Evolutionary conservation across 257 asterid species (phyloP).

Genomic region (Agastache rugosa): DNA sequence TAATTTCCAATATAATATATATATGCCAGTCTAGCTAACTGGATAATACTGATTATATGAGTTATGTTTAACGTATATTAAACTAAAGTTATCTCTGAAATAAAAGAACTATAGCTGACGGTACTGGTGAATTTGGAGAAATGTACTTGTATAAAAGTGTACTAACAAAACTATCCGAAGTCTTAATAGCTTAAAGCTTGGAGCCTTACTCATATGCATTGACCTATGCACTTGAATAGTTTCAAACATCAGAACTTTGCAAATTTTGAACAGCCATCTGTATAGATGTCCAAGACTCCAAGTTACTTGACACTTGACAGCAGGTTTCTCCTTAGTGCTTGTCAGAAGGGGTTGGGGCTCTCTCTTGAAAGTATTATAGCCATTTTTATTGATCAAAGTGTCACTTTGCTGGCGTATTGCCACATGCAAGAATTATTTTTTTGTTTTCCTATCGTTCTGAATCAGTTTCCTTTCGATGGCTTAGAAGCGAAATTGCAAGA

Average conservation of each 20-base stretch:
- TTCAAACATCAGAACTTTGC: background rate
- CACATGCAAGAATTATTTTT: background rate
- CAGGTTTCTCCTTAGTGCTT: conserved; percentile 1
- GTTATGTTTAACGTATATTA: no score
- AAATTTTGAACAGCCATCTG: background rate
- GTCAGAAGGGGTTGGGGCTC: conserved; percentile 5
- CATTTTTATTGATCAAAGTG: background rate
- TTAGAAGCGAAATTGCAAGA: conserved; percentile 17
- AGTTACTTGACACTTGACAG: background rate
- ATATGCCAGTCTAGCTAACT: background rate
- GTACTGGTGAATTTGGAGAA: background rate
- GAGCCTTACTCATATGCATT: background rate
- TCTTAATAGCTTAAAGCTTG: conserved; percentile 8
- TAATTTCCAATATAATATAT: no score
- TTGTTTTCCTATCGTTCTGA: conserved; percentile 5
- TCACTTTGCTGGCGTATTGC: background rate
- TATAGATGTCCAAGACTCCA: background rate
- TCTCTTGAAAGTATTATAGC: conserved; percentile 27
- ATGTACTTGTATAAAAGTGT: background rate
- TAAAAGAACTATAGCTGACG: background rate
- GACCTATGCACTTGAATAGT: background rate
- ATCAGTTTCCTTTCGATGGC: background rate
- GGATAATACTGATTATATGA: no score
- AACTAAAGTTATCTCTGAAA: background rate
- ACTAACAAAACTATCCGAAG: conserved; percentile 4